phyloP scores from a whole-genome alignment of 345 rosid genomes.

The Arabis hirsuta region DNA sequence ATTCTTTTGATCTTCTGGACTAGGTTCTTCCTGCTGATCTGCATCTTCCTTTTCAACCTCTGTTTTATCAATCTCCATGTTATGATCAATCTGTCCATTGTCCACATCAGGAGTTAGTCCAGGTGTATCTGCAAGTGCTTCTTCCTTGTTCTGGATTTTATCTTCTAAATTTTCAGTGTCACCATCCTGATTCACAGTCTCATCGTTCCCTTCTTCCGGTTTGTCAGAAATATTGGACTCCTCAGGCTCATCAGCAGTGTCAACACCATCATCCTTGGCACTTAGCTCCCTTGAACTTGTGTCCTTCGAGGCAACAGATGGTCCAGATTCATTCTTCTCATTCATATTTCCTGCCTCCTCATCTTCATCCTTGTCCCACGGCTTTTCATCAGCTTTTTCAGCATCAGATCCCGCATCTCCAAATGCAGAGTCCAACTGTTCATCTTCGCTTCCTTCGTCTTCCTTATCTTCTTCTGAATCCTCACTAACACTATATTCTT shows the following conservation, averaged over 20 bases:
- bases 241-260: constrained; percentile 50
- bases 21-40: constrained; percentile 56
- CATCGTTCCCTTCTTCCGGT: constrained; percentile 51
- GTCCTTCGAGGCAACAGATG: constrained; percentile 67
- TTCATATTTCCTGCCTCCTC: constrained; percentile 53
- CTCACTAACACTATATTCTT: constrained; percentile 71
- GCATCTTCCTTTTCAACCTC: constrained; percentile 55
- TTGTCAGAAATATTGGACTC: constrained; percentile 52
- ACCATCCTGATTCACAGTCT: constrained; percentile 53
- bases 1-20: constrained; percentile 52
- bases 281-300: constrained; percentile 68
- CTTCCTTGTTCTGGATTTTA: constrained; percentile 61
- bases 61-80: constrained; percentile 53
- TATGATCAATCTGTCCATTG: constrained; percentile 55
- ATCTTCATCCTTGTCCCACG: constrained; percentile 68
- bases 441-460: constrained; percentile 59
- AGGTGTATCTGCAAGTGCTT: constrained; percentile 65
- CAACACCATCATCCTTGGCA: constrained; percentile 71
- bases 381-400: constrained; percentile 78
- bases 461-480: constrained; percentile 72
- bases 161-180: constrained; percentile 62
- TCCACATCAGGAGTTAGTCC: constrained; percentile 62
- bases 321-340: constrained; percentile 83
- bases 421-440: constrained; percentile 71
- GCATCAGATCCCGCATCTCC: constrained; percentile 77